Evolutionary conservation across 176 grass and related monocot species (phyloP), one percentile per base, ranked within the genome.

Genomic region (Tillandsia fasciculata): DNA sequence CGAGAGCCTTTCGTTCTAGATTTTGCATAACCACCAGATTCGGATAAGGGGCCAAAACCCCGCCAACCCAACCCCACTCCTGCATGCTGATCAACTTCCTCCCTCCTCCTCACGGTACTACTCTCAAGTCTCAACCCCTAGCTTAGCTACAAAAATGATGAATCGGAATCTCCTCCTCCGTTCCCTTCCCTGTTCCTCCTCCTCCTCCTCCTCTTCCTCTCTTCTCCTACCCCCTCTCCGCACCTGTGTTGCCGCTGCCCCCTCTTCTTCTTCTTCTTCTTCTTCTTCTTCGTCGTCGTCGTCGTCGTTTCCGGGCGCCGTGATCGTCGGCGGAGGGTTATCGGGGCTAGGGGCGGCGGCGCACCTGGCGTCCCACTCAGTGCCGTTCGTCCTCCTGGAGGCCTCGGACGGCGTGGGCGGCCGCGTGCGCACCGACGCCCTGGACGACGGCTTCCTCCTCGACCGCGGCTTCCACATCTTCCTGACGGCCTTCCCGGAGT

Each of bases 381-480:
- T 97, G 28, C 93, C 93, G 10, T 96, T 92, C 77, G 72, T 90
- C 26, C 81, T 97, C 23, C 70, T 92, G 0, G 93, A 97, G 74
- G 86, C 93, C 20, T 90, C 93, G 9, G 81, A 85, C 74, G 75
- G 78, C 9, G 75, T 92, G 12, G 93, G 89, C 29, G 89, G 89
- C 50, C 83, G 89, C 71, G 84, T 91, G 9, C 78, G 81, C 75
- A 97, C 93, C 2, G 93, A 97, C 71, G 54, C 42, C 67, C 65
- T 85, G 33, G 33, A 42, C 58, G 82, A 89, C 48, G 89, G 89
- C 7, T 97, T 85, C 83, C 81, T 82, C 23, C 79, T 97, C 0
- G 93, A 97, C 61, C 69, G 82, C 24, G 93, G 93, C 11, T 97
- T 97, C 83, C 93, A 97, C 69, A 97, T 97, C 72, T 92, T 97